These are phyloP conservation scores for Hericium erinaceus DNA, from an alignment of 768 basidiomycete species.

Conservation along the genomic window DNA sequence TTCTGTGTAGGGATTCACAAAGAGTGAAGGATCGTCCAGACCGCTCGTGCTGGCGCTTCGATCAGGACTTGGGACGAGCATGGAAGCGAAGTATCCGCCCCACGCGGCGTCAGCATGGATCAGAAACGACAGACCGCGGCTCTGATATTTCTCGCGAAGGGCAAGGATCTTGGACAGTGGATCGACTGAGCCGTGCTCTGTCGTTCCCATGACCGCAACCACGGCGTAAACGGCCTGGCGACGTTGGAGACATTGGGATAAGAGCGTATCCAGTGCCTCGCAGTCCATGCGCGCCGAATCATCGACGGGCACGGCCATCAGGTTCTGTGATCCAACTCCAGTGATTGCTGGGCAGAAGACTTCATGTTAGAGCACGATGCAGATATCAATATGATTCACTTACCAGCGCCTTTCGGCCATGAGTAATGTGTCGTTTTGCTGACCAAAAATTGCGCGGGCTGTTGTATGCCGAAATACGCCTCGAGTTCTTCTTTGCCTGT, in stretches of 20 bases:
- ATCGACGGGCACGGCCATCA: slow-evolving; percentile 28
- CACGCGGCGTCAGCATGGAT: slow-evolving; percentile 38
- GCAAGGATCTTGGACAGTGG: slow-evolving; percentile 28
- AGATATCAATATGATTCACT: slow-evolving; percentile 5
- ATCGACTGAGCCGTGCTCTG: slow-evolving; percentile 36
- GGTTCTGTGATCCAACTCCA: slow-evolving; percentile 33
- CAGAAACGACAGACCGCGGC: slow-evolving; percentile 28
- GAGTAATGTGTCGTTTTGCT: slow-evolving; percentile 32
- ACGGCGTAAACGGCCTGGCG: slow-evolving; percentile 31
- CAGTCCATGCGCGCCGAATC: slow-evolving; percentile 27
- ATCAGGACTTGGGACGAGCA: slow-evolving; percentile 16
- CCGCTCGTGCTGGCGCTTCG: not conserved
- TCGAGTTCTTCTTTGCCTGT: slow-evolving; percentile 25
- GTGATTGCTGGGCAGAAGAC: slow-evolving; percentile 24
- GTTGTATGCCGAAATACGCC: slow-evolving; percentile 16
- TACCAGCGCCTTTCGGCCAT: slow-evolving; percentile 39
- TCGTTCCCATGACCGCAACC: slow-evolving; percentile 34
- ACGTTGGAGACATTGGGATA: slow-evolving; percentile 23
- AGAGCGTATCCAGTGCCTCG: slow-evolving; percentile 16
- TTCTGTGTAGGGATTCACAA: slow-evolving; percentile 21
- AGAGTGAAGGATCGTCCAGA: slow-evolving; percentile 18
- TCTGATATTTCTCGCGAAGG: slow-evolving; percentile 24
- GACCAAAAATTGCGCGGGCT: slow-evolving; percentile 20
- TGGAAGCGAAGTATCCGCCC: slow-evolving; percentile 36
- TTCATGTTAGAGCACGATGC: not conserved